Evolutionary conservation across 148 eudicot species (phyloP).

Genomic region (Nepenthes mirabilis): DNA sequence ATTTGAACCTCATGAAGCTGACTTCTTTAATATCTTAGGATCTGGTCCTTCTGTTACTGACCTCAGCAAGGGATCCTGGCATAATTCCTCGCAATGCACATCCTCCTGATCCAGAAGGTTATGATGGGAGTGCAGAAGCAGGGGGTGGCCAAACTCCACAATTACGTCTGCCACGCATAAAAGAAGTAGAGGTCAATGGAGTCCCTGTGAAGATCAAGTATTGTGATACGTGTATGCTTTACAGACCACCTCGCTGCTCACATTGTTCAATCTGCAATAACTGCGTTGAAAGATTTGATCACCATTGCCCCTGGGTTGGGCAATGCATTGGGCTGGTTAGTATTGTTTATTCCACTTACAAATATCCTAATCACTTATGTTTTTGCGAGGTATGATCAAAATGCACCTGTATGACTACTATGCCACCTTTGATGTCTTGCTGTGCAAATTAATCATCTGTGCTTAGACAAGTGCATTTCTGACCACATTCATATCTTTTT

Average conservation of each 20-base stretch:
- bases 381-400: background rate
- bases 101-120: constrained; percentile 89
- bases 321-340: constrained; percentile 98
- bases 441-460: too few relatives aligned
- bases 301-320: constrained; percentile 99
- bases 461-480: too few relatives aligned
- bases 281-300: constrained; percentile 97
- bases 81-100: constrained; percentile 94
- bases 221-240: constrained; percentile 99
- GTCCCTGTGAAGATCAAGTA: constrained; percentile 86
- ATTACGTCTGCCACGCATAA: constrained; percentile 75
- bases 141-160: constrained; percentile 90
- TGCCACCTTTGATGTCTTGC: too few relatives aligned
- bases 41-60: constrained; percentile 65
- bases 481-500: too few relatives aligned
- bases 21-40: constrained; percentile 35
- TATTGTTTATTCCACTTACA: constrained; percentile 2
- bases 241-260: constrained; percentile 98
- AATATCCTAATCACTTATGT: background rate
- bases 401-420: too few relatives aligned
- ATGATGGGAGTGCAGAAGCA: constrained; percentile 65
- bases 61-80: constrained; percentile 98
- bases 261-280: constrained; percentile 98
- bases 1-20: constrained; percentile 1
- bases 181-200: constrained; percentile 96